Evolutionary conservation across 768 basidiomycete genomes (phyloP), one percentile per base, ranked within the genome.

Genomic region (Lanmaoa pseudosensibilis): DNA sequence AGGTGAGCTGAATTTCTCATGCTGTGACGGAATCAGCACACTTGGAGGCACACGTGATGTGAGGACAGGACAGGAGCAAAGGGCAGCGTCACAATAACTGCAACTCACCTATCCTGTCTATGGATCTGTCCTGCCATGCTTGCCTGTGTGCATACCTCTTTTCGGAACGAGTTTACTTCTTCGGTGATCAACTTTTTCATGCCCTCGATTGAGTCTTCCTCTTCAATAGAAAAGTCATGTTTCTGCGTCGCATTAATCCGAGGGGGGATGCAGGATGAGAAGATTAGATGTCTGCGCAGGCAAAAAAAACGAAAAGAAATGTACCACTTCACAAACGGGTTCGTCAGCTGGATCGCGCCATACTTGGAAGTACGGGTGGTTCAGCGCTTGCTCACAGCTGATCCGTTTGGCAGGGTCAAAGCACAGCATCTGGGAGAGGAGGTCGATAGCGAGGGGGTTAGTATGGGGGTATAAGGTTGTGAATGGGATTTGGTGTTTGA

Each of bases 341-440:
- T 97, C 95, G 69, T 98, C 95, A 10, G 90, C 85, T 19, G 94
- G 94, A 71, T 98, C 97, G 69, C 97, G 95, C 97, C 97, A 99
- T 12, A 98, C 97, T 57, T 90, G 84, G 57, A 92, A 76, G 75
- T 98, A 99, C 2, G 95, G 94, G 69, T 99, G 97, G 51, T 89
- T 88, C 49, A 99, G 78, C 2, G 97, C 97, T 68, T 98, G 87
- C 66, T 97, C 93, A 71, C 96, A 98, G 56, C 91, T 92, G 72
- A 98, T 95, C 52, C 96, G 87, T 75, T 93, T 93, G 18, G 93
- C 89, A 38, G 97, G 97, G 69, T 99, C 97, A 69, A 98, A 99
- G 73, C 90, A 88, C 45, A 99, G 80, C 80, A 98, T 85, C 70
- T 92, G 88, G 38, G 87, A 83, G 47, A 99, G 83, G 21, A 99